Evolutionary conservation across 371 early-diverging fungal species (phyloP).

Genomic region (Mucor sp.): DNA sequence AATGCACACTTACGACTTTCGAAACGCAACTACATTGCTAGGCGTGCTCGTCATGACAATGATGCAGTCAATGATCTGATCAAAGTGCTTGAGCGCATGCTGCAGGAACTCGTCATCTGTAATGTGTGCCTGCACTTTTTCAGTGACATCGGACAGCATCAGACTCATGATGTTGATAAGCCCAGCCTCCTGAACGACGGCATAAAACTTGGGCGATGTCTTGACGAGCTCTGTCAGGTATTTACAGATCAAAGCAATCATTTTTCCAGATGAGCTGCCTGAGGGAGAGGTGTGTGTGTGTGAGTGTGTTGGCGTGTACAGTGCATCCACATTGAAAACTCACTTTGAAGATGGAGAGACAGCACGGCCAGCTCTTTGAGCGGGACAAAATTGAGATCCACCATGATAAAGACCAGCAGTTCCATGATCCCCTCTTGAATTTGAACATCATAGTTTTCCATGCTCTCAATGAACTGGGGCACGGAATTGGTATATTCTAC

Average conservation of each 20-base stretch:
- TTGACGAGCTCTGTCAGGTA: conserved; percentile 49
- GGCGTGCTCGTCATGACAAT: conserved; percentile 46
- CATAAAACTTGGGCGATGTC: conserved; percentile 51
- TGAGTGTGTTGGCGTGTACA: background rate
- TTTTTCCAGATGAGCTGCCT: conserved; percentile 55
- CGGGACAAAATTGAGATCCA: conserved; percentile 70
- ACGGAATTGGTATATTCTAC: conserved; percentile 49
- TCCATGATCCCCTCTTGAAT: conserved; percentile 61
- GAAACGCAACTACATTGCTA: conserved; percentile 32
- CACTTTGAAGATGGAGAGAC: conserved; percentile 67
- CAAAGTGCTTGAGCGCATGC: conserved; percentile 53
- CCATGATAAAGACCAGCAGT: conserved; percentile 57
- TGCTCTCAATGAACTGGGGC: conserved; percentile 58
- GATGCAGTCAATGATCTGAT: conserved; percentile 54
- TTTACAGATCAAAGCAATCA: conserved; percentile 55
- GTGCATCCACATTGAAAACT: no score
- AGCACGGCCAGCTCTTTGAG: conserved; percentile 65
- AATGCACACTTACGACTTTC: conserved; percentile 38
- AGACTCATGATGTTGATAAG: conserved; percentile 62
- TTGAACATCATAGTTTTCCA: conserved; percentile 51
- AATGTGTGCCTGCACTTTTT: conserved; percentile 16
- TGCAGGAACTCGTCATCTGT: conserved; percentile 38
- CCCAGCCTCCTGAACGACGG: conserved; percentile 68
- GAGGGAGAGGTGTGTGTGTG: conserved; percentile 1
- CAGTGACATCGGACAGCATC: conserved; percentile 57